Base-by-base conservation (phyloP, 2,329 filamentous ascomycete species). In the Reticulascus tulasneorum region DNA sequence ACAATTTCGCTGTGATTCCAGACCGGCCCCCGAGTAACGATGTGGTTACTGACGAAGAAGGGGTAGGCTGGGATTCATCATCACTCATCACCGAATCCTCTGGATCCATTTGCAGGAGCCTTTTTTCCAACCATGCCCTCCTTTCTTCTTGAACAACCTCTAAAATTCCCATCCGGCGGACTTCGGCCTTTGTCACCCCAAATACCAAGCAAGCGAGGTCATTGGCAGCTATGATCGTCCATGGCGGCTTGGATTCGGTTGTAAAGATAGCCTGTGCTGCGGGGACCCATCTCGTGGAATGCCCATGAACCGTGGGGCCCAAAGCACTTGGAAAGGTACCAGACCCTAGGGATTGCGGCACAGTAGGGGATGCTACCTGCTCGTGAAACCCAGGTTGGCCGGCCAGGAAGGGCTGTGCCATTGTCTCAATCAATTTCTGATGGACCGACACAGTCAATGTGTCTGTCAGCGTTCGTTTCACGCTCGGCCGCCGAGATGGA, bases 181-280 rank as follows among this genome's bases (percentile, higher is more conserved):
- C 86, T 60, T 98, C 93, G 5, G 87, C 86, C 54, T 88, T 87
- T n/a, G 90, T 95, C 9, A 98, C 88, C n/a, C 93, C 93, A 64
- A 97, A 98, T n/a, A 97, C 84, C 27, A 98, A 71, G 61, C 93
- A 98, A 13, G 93, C 93, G 31, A 98, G 71, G 57, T 98, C 93
- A 56, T 98, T 98, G 32, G 93, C 93, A 4, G 93, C 87, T 35
- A 96, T 77, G 41, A 98, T 96, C 1, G 91, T 98, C 86, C 89
- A 98, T 4, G 91, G 93, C 8, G 87, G 77, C 46, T 84, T 81
- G 11, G 86, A 76, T 60, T 94, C 87, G n/a, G 93, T 98, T 7
- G 91, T 94, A 58, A 98, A 98, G 38, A 98, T 96, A 35, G 93
- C 93, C 59, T 98, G 93, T 6, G 91, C 86, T 26, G 88, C 86